phyloP scores from a whole-genome alignment of 257 asterid species.

The Capsicum pubescens region DNA sequence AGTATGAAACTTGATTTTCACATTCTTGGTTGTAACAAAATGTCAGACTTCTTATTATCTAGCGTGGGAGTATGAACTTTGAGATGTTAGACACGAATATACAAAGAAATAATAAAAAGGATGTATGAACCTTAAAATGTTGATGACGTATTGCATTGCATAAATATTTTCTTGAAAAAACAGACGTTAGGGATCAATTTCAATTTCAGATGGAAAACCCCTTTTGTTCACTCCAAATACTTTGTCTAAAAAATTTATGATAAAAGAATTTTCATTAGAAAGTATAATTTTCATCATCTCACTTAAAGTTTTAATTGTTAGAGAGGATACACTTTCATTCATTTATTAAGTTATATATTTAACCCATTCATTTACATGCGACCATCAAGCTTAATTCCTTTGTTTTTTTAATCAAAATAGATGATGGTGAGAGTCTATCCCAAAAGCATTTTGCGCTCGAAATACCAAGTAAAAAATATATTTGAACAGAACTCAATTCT shows the following conservation, averaged over 20 bases:
- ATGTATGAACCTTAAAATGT: no score
- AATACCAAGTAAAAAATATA: background rate
- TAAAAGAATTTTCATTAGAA: background rate
- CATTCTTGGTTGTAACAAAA: no score
- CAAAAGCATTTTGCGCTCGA: no score
- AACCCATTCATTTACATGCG: background rate
- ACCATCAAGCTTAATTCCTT: no score
- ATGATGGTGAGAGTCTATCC: background rate
- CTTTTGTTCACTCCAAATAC: background rate
- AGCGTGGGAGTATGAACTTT: no score
- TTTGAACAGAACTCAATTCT: background rate
- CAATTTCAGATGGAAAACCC: background rate
- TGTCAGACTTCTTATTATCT: no score
- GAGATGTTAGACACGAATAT: no score
- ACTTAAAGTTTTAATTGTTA: background rate
- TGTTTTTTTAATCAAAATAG: no score
- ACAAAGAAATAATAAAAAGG: background rate
- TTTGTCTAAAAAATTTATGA: background rate
- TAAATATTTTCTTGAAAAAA: background rate
- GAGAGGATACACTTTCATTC: background rate
- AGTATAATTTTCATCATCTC: background rate
- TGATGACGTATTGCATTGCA: background rate
- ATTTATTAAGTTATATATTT: background rate
- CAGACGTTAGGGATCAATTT: background rate
- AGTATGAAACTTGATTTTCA: no score